Percentiles rank a stretch among this genome's conserved stretches.
Conservation (phyloP, 495 filamentous ascomycete genomes). For the Penicillium crystallinum region DNA sequence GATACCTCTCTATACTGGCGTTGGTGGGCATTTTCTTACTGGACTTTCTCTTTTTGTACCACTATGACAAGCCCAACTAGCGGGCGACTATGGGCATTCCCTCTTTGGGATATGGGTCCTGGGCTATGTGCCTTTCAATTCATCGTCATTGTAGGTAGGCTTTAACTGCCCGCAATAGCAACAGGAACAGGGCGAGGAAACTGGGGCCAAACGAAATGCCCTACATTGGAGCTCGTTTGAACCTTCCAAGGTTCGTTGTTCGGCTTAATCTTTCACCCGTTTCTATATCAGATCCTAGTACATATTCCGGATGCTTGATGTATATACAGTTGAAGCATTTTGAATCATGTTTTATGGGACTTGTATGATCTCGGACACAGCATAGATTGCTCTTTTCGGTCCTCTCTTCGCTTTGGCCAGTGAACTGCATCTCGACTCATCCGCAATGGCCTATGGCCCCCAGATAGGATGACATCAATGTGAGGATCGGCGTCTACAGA, state of each 20-base stretch:
- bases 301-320: background rate
- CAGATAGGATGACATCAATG: background rate
- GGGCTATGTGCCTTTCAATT: background rate
- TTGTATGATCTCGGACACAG: background rate
- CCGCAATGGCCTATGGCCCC: background rate
- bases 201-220: background rate
- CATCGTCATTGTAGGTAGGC: background rate
- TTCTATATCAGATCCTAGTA: background rate
- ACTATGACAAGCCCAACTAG: constrained; percentile 1
- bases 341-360: background rate
- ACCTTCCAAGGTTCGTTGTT: background rate
- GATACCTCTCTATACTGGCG: constrained; percentile 1
- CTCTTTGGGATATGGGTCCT: background rate
- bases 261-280: background rate
- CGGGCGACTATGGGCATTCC: background rate
- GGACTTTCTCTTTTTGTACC: constrained; percentile 3
- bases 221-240: background rate
- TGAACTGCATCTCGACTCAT: background rate
- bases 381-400: background rate
- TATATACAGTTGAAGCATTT: constrained; percentile 3
- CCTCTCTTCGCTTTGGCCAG: too few species aligned
- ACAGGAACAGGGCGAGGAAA: background rate
- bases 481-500: background rate
- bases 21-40: background rate
- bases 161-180: background rate